Evolutionary conservation across 2,329 filamentous ascomycete genomes (phyloP), one percentile per base, ranked within the genome.

Genomic region (Stagonosporopsis chrysanthemi): DNA sequence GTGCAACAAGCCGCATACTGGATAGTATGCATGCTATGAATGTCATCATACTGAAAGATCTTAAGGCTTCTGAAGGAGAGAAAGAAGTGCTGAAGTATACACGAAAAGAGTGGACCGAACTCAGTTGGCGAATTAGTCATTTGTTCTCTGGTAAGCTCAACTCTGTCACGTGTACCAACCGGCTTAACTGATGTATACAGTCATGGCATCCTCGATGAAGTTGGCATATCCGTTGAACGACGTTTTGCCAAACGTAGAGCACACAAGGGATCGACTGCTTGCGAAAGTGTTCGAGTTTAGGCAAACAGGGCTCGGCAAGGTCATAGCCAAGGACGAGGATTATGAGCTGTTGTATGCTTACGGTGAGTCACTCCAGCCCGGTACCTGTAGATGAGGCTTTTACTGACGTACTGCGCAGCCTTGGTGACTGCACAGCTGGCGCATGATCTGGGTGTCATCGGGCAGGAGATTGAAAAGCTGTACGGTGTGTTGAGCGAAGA

Each of bases 1-100:
- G 86, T 22, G 89, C 89, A 9, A 97, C 93, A 1, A 88, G 89
- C 61, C 88, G 90, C 49, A 91, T 97, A 77, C 86, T 98, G 4
- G 93, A 97, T 76, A 89, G 91, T 35, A 97, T 99, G 75, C 93
- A 98, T 71, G 92, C 93, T 48, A 97, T 99, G 91, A 96, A 94
- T 62, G 86, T 97, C 11, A 88, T 97, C 61, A 92, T 96, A 35
- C 84, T 90, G 70, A 94, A 93, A 69, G 90, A 94, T 57, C 81
- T 88, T 11, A 84, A 85, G 35, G 85, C 91, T 1, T 92, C 88
- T 2, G 85, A 89, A 24, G 93, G 94, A 4, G 94, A 98, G 78
- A 87, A 89, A 53, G 88, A 89, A 8, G 84, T 98, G 35, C 80
- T 99, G 35, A 83, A 86, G 61, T 92, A 90, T 73, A 98, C 95